Evolutionary conservation across 805 yeast species (phyloP), one percentile per base, ranked within the genome.

Genomic region (Suhomyces kilbournensis): DNA sequence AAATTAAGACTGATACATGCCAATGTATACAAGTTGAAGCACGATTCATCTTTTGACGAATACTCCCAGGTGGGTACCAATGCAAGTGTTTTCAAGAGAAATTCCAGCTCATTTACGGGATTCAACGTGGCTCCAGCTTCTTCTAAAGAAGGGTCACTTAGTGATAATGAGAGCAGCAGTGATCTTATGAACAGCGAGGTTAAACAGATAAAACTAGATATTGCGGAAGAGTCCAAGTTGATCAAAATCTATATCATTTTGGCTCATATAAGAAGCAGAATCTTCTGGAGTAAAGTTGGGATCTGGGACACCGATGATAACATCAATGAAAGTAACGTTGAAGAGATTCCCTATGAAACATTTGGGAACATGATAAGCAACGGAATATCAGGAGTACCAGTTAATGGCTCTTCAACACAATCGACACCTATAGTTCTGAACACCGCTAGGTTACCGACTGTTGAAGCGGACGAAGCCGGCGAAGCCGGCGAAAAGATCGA

Each of bases 231-330:
- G 56, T 61, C 67, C 14, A 67, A 71, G 47, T 51, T 72, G 48
- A 64, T 73, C 52, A 75, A 75, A 55, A 60, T 74, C n/a, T 92
- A 96, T 88, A 50, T 70, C 44, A 65, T 71, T 58, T 57, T 75
- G 38, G 59, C 66, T 8, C 79, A 84, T 60, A 74, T 90, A 19
- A 80, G 96, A 50, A 80, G 82, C 42, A 85, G 86, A 63, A 75
- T 92, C 57, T 89, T 86, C 69, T 93, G 96, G 93, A 77, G 96
- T 7, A 83, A 90, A 56, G 67, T 86, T 20, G 97, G 97, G 5
- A 77, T 84, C 28, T 88, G 93, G 92, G 88, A 85, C 53, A 65
- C 76, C 39, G 72, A 69, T 5, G 74, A 69, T 40, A 74, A 70
- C 53, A 56, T 70, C 10, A 63, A 65, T 48, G 66, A 65, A 51